Percentiles rank a stretch among this genome's conserved stretches.
These are phyloP conservation scores for Coccomyxa sp. DNA, from an alignment of 139 green algal species.

Conservation along the genomic window DNA sequence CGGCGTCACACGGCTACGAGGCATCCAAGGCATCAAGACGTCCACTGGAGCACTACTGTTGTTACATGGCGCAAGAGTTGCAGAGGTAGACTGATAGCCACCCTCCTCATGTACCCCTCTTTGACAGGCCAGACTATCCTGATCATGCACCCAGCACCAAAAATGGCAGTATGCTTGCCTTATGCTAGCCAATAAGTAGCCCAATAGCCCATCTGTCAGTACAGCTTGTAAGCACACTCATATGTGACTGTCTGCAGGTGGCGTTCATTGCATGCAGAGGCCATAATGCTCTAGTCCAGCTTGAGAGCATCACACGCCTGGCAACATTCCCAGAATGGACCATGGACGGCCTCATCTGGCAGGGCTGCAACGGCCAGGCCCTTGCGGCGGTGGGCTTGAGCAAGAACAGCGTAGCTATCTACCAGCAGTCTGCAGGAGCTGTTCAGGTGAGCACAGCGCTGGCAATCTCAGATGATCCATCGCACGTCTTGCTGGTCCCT, in stretches of 20 bases:
- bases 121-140: too few species aligned
- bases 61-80: not conserved
- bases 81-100: not conserved
- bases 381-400: constrained; percentile 26
- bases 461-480: not conserved
- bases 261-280: not conserved
- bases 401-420: constrained; percentile 30
- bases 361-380: too few species aligned
- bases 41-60: not conserved
- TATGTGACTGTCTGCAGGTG: not conserved
- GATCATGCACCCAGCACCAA: not conserved
- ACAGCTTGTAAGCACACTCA: not conserved
- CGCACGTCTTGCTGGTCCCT: not conserved
- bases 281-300: not conserved
- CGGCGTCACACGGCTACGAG: not conserved
- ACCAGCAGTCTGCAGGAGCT: not conserved
- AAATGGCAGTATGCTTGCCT: not conserved
- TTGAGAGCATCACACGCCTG: not conserved
- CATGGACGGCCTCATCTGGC: constrained; percentile 3
- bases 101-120: too few species aligned
- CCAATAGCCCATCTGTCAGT: not conserved
- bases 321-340: constrained; percentile 11
- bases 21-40: not conserved
- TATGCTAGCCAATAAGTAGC: not conserved
- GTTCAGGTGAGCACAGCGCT: too few species aligned